Base-by-base conservation (phyloP, 2,329 filamentous ascomycete genomes). In the Tolypocladium pustulatum region DNA sequence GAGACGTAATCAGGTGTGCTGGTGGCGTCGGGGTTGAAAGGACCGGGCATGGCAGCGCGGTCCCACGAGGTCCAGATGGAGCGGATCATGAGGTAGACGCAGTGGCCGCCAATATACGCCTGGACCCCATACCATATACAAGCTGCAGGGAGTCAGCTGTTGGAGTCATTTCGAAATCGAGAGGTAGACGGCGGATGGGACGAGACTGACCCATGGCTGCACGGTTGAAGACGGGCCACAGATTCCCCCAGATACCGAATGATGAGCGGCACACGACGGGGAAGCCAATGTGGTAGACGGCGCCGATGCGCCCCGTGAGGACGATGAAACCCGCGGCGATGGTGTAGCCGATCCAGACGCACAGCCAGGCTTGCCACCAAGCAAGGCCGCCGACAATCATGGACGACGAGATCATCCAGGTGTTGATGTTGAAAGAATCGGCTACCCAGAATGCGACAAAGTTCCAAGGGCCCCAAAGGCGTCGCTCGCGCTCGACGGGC, bases 361-460 rank as follows among this genome's bases (percentile, higher is more conserved):
- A 91, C n/a, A 91, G 75, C 87, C 88, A 91, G 17, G 89, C 87
- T 74, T 96, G 90, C 91, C 91, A 96, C 91, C 91, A 96, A 9
- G 89, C 90, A 27, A 95, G 78, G 15, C 90, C 90, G 54, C 76
- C 78, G 1, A 87, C 82, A 38, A 95, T 90, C 83, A 91, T 91
- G 41, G 88, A 86, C 1, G 88, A 90, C 0, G 89, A 88, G 62
- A 95, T 94, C 90, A 95, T 96, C 91, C 90, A 95, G 1, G 90
- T 94, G 73, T 93, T 94, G 69, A 94, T 90, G 71, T 93, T 93
- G 76, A 92, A 91, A 0, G 85, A 88, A 73, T 93, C 89, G 36
- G 89, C 87, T 67, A 94, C 82, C 90, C 90, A 93, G 70, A 94
- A 94, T 17, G 85, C 89, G 46, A 96, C 88, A 69, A 91, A 96